phyloP scores from a whole-genome alignment of 2,329 filamentous ascomycete species.

The Geosmithia putterillii region DNA sequence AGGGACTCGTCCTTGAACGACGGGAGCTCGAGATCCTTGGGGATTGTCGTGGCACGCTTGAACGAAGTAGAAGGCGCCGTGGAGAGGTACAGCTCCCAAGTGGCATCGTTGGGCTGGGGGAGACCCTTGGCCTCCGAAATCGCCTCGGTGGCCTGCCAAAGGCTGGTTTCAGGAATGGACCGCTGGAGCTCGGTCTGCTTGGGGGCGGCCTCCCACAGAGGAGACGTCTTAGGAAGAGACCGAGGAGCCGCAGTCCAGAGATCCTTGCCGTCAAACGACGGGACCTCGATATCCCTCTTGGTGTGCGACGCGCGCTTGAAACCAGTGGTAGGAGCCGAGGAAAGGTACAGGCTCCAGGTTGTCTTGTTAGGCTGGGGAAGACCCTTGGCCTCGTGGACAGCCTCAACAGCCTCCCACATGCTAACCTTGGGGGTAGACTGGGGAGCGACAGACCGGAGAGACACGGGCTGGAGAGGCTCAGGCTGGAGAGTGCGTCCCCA shows the following conservation, averaged over 20 bases:
- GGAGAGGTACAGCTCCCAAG: neutral
- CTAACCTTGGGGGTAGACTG: neutral
- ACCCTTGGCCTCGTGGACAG: constrained; percentile 6
- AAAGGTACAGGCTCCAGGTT: constrained; percentile 19
- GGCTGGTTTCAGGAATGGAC: neutral
- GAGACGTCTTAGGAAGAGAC: neutral
- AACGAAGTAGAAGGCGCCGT: neutral
- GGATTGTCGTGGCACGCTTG: neutral
- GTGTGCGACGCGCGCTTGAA: neutral
- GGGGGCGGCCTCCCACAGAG: neutral
- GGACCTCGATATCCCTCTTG: neutral
- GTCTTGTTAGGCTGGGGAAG: constrained; percentile 21
- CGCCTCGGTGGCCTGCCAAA: neutral
- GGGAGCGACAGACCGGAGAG: too few species aligned
- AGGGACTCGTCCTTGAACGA: neutral
- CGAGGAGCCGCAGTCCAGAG: neutral
- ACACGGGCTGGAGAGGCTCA: too few species aligned
- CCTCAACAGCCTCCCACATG: neutral
- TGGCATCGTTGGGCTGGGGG: neutral
- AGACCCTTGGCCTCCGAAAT: neutral
- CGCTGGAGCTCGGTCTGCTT: neutral
- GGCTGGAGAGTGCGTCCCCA: too few species aligned
- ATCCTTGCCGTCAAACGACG: neutral
- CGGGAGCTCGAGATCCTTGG: neutral
- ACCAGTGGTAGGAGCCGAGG: neutral